A percentile compares a stretch with the other conserved stretches of the same genome.
phyloP scores from a whole-genome alignment of 495 filamentous ascomycete species.

The Chaetomidium leptoderma region DNA sequence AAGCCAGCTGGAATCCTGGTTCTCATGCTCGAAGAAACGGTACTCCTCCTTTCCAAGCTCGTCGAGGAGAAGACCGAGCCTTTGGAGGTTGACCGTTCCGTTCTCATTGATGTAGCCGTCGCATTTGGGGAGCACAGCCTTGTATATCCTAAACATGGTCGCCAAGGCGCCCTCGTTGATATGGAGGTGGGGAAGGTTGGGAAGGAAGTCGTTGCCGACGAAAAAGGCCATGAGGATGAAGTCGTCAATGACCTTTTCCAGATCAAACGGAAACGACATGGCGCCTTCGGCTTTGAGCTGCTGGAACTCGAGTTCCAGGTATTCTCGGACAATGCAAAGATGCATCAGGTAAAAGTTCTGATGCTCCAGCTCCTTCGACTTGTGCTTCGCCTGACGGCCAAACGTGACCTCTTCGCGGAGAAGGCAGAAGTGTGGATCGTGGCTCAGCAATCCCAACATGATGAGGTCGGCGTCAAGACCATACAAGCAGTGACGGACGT shows the following conservation, averaged over 20 bases:
- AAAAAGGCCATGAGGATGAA: conserved; percentile 99
- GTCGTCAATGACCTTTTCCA: conserved; percentile 97
- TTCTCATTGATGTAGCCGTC: conserved; percentile 96
- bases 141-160: conserved; percentile 97
- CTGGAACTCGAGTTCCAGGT: conserved; percentile 94
- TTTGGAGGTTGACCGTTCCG: conserved; percentile 80
- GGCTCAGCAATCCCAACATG: conserved; percentile 94
- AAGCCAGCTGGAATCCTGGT: conserved; percentile 85
- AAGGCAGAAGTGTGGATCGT: conserved; percentile 97
- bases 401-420: conserved; percentile 98
- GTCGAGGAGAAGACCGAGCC: conserved; percentile 73
- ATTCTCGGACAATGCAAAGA: conserved; percentile 94
- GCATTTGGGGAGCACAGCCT: conserved; percentile 77
- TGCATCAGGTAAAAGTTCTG: conserved; percentile 99
- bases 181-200: conserved; percentile 91
- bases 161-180: conserved; percentile 97
- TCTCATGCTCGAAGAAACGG: conserved; percentile 85
- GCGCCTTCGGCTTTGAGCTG: conserved; percentile 75
- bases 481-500: conserved; percentile 94
- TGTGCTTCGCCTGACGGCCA: conserved; percentile 75
- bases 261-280: conserved; percentile 77
- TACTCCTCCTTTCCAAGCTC: conserved; percentile 78
- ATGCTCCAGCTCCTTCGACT: conserved; percentile 93
- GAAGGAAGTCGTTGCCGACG: conserved; percentile 98
- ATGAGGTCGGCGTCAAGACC: conserved; percentile 97